Base-by-base conservation (phyloP, 768 basidiomycete species). In the Saitozyma sp. region DNA sequence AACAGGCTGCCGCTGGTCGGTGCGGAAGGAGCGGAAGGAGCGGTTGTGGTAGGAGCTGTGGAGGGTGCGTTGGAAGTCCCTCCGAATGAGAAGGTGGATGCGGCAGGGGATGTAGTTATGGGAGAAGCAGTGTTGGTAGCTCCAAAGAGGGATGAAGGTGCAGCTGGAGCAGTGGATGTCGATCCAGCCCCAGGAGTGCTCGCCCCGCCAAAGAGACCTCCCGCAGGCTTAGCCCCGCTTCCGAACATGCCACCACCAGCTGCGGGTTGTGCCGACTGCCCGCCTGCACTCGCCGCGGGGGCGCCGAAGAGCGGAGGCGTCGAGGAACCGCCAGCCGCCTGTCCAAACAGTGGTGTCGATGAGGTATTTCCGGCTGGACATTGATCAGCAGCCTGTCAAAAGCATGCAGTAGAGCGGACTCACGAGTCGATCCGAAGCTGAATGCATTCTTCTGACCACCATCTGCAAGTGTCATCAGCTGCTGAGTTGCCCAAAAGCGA, bases 401-500 rank as follows among this genome's bases (percentile, higher is more conserved):
- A 29, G 29, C 29, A 29, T 29, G 29, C 29, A 29, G 29, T 2
- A 2, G 5, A 29, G 5, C 29, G 29, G 6, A 48, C 67, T 37
- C 40, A 68, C 67, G 59, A 19, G 64, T 54, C 8, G 56, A 56
- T 14, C 67, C 67, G 38, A 68, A 68, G 54, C 63, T 62, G 63
- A 68, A 68, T 10, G 62, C 61, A 19, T 43, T 43, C 8, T 54
- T 50, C 40, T 54, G 46, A 48, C 17, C 17, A 17, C 14, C 46
- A 17, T 48, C 46, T 48, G 19, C 14, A 48, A 48, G 46, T 48
- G 14, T 20, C 6, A 19, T 54, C 41, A 52, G 39, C 49, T 14
- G 46, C 17, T 48, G 46, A 14, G 6, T 3, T 48, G 46, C 14
- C 2, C 46, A 48, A 48, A 48, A 54, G 39, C 17, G 10, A 54